Evolutionary conservation across 2,329 filamentous ascomycete genomes (phyloP), one percentile per base, ranked within the genome.

Genomic region (Xylaria sp.): DNA sequence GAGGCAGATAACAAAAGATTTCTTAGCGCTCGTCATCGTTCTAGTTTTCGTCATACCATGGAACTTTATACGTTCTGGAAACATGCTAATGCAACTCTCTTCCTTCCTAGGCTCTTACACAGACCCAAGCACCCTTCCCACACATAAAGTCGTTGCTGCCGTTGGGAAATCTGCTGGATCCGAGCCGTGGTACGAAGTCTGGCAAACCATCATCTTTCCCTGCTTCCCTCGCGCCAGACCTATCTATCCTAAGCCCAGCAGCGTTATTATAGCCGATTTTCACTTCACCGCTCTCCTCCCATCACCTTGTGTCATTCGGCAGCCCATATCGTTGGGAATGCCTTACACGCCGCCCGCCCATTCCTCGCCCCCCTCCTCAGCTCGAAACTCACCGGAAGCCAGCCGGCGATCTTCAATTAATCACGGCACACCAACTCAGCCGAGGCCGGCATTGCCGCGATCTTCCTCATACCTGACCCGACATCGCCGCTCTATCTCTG

Each of bases 301-400:
- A 64, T 65, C 65, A 67, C 60, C 71, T 65, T 69, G 57, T 45
- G 55, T 60, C 55, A 35, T 60, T 55, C 67, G 71, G 74, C 70
- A 69, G 66, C 62, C 71, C 67, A 69, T 68, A 72, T 69, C 69
- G 58, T 71, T 76, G 76, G 81, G 84, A 81, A 95, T 95, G 92
- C 92, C 92, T 87, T 95, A 95, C 82, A 95, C 92, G 78, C 91
- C 92, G 64, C 92, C 92, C 67, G 87, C 89, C 71, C 85, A 86
- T 74, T 80, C 83, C 74, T 89, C 87, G 64, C 86, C 87, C 73
- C 81, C 86, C 70, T 82, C 84, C 65, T 88, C 87, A 71, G 80
- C 81, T 63, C 79, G 84, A 54, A 73, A 81, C 21, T 88, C 87
- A 54, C 87, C 87, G 12, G 79, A 81, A 69, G 74, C 76, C 67